Evolutionary conservation across 805 yeast species (phyloP).

Genomic region (Millerago galiae): DNA sequence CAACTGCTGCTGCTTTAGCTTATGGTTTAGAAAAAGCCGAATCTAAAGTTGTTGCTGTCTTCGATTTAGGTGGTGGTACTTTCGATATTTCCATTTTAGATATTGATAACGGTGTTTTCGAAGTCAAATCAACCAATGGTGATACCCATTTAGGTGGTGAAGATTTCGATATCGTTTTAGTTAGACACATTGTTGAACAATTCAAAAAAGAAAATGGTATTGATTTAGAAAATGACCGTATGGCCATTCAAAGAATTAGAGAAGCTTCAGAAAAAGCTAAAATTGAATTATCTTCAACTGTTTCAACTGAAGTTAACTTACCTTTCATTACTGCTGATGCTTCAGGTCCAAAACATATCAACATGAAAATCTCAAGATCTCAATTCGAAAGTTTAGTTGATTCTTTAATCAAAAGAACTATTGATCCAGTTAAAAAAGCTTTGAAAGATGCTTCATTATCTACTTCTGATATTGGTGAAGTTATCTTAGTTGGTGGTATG

Average conservation of each 20-base stretch:
- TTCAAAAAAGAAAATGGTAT: constrained; percentile 44
- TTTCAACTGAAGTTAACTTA: constrained; percentile 55
- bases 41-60: constrained; percentile 50
- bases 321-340: constrained; percentile 55
- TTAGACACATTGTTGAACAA: constrained; percentile 47
- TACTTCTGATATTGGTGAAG: constrained; percentile 65
- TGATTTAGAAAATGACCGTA: constrained; percentile 24
- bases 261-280: constrained; percentile 77
- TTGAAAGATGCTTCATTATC: constrained; percentile 66
- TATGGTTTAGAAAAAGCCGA: constrained; percentile 94
- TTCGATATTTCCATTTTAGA: constrained; percentile 75
- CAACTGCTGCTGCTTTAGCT: constrained; percentile 97
- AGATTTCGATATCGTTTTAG: constrained; percentile 68
- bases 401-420: constrained; percentile 58
- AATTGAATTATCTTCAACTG: constrained; percentile 66
- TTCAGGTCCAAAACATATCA: constrained; percentile 54
- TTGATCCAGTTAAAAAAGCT: constrained; percentile 72
- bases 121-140: constrained; percentile 78
- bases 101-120: constrained; percentile 76
- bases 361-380: constrained; percentile 53
- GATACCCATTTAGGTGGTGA: constrained; percentile 80
- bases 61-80: constrained; percentile 83
- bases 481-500: constrained; percentile 83
- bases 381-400: constrained; percentile 65
- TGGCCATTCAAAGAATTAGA: constrained; percentile 67